These are phyloP conservation scores for Trichoderma sp. DNA, from an alignment of 2,329 filamentous ascomycete species.

Conservation along the genomic window DNA sequence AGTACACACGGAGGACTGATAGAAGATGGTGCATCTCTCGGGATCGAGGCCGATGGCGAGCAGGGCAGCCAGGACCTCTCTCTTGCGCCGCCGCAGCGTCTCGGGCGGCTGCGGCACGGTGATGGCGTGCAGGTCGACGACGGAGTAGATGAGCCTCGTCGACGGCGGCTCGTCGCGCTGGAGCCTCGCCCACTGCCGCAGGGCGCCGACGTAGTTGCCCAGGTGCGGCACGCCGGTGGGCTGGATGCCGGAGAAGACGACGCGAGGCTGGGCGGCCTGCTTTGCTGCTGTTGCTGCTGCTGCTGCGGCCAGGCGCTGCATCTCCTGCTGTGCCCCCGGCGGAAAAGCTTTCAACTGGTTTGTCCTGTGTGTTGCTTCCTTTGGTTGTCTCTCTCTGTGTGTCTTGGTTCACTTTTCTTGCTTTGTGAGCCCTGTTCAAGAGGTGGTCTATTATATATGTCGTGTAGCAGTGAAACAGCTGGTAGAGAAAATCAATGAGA, in stretches of 20 bases:
- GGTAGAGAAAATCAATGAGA: background rate
- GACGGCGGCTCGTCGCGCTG: slow-evolving; percentile 62
- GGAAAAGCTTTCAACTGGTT: too few species aligned
- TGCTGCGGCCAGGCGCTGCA: slow-evolving; percentile 1
- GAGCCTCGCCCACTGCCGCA: slow-evolving; percentile 81
- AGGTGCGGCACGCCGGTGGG: slow-evolving; percentile 92
- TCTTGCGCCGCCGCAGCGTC: slow-evolving; percentile 64
- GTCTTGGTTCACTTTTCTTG: background rate
- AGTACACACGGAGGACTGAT: slow-evolving; percentile 70
- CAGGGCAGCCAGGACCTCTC: slow-evolving; percentile 76
- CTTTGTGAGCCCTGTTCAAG: background rate
- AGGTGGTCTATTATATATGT: background rate
- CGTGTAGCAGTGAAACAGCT: background rate
- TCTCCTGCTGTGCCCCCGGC: background rate
- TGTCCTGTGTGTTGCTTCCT: background rate
- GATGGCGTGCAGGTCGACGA: slow-evolving; percentile 93
- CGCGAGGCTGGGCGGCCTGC: slow-evolving; percentile 36
- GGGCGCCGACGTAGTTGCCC: slow-evolving; percentile 91
- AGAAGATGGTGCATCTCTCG: slow-evolving; percentile 75
- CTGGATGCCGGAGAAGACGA: slow-evolving; percentile 95
- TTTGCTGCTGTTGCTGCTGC: slow-evolving; percentile 8
- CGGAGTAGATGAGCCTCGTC: slow-evolving; percentile 74
- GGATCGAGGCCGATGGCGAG: slow-evolving; percentile 84
- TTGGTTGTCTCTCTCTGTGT: too few species aligned
- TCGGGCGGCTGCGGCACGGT: slow-evolving; percentile 71